Evolutionary conservation across 2,329 filamentous ascomycete species (phyloP).

Genomic region (Akanthomyces uredinophilus): DNA sequence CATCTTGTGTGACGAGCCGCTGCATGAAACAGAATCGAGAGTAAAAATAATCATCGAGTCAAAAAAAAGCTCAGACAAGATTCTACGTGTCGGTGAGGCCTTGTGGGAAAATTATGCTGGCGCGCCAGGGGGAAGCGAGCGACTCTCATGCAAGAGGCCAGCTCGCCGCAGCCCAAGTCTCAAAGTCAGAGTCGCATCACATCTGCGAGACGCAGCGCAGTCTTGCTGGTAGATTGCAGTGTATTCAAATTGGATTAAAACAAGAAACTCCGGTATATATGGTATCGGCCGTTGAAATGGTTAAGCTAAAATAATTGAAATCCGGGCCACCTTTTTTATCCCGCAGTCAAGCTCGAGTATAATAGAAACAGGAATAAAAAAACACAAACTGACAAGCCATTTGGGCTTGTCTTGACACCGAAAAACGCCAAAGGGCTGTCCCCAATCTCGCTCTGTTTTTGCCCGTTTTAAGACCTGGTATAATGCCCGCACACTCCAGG

Average conservation of each 20-base stretch:
- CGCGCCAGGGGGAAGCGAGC: no score
- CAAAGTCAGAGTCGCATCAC: no score
- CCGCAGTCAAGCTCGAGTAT: neutral
- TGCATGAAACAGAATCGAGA: no score
- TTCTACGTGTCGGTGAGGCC: no score
- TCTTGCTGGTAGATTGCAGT: neutral
- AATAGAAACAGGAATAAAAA: neutral
- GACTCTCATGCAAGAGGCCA: no score
- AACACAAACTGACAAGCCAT: neutral
- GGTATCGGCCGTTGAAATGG: neutral
- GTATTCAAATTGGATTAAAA: neutral
- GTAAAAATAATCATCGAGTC: no score
- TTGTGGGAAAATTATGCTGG: no score
- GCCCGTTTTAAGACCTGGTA: neutral
- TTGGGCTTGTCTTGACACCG: neutral
- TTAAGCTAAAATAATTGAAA: neutral
- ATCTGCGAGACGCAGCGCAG: neutral
- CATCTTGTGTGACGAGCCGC: neutral
- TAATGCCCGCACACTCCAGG: neutral
- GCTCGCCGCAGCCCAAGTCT: no score
- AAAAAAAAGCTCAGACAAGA: no score
- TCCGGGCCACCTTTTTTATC: neutral
- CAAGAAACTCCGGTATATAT: constrained; percentile 1
- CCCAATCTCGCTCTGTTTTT: neutral
- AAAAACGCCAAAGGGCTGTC: constrained; percentile 5